Conservation (phyloP, 1,139 yeast genomes). For the Maudiozyma humilis region DNA sequence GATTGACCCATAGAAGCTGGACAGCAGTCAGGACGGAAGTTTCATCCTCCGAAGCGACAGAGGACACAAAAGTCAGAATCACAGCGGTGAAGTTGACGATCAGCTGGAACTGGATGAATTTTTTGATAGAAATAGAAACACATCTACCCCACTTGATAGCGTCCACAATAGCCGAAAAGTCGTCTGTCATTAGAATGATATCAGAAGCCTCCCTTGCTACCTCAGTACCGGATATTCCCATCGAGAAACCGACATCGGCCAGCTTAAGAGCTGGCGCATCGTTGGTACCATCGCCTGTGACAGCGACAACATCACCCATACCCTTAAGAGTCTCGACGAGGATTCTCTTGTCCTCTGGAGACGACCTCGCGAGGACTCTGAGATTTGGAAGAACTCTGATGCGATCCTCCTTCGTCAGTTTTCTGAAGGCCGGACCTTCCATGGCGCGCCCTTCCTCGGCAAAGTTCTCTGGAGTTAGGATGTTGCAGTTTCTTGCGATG, state of each 20-base stretch:
- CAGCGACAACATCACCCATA: constrained; percentile 92
- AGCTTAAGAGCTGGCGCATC: constrained; percentile 91
- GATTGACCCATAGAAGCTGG: constrained; percentile 91
- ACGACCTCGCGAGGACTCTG: constrained; percentile 83
- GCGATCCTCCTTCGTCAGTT: constrained; percentile 53
- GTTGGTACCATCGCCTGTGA: constrained; percentile 96
- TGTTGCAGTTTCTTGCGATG: constrained; percentile 79
- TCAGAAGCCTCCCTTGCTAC: constrained; percentile 96
- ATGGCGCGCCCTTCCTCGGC: constrained; percentile 56
- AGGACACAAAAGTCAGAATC: constrained; percentile 82
- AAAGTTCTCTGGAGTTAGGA: constrained; percentile 47
- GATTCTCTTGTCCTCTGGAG: constrained; percentile 88
- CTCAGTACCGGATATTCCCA: constrained; percentile 92
- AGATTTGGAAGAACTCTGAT: constrained; percentile 55
- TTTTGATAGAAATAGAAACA: constrained; percentile 87
- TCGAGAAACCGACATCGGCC: constrained; percentile 89
- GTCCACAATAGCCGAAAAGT: constrained; percentile 87
- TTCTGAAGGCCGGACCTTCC: constrained; percentile 90
- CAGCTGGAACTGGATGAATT: constrained; percentile 90
- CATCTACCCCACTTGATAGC: constrained; percentile 99
- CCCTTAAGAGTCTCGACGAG: constrained; percentile 75
- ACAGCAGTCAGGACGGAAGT: constrained; percentile 91
- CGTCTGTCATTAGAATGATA: constrained; percentile 89
- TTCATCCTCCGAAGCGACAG: constrained; percentile 74
- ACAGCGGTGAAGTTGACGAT: constrained; percentile 97